phyloP scores from a whole-genome alignment of 1,284 basidiomycete species.

The Chalciporus sp. region DNA sequence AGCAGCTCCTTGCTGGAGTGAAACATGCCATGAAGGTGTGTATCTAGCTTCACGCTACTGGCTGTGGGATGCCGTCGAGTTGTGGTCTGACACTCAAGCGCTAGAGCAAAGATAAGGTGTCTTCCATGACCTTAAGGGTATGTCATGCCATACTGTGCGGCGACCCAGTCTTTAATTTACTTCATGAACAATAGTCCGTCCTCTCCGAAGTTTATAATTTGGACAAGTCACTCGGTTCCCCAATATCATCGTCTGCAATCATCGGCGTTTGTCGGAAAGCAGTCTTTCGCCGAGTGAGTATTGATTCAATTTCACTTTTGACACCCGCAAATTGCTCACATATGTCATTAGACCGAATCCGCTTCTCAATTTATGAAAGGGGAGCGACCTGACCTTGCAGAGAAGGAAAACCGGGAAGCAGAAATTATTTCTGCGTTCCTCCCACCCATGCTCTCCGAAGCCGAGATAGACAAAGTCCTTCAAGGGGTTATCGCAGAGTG shows the following conservation, averaged over 20 bases:
- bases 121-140: constrained; percentile 65
- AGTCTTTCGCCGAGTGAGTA: constrained; percentile 56
- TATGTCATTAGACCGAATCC: constrained; percentile 54
- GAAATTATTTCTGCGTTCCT: constrained; percentile 56
- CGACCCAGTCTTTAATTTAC: background rate
- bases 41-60: background rate
- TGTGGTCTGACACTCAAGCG: constrained; percentile 8
- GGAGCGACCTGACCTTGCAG: constrained; percentile 64
- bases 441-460: constrained; percentile 57
- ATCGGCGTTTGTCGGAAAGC: constrained; percentile 59
- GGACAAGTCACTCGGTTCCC: constrained; percentile 55
- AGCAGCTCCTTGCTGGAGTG: constrained; percentile 45
- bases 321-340: background rate
- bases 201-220: constrained; percentile 68
- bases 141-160: constrained; percentile 17
- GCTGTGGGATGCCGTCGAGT: background rate
- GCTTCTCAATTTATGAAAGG: constrained; percentile 56
- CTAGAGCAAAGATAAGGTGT: constrained; percentile 55
- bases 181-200: constrained; percentile 48
- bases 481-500: constrained; percentile 40
- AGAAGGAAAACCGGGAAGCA: constrained; percentile 61
- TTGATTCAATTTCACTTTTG: constrained; percentile 1
- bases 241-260: constrained; percentile 48
- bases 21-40: constrained; percentile 67
- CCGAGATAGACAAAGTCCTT: constrained; percentile 56